Base-by-base conservation (phyloP, 2,329 filamentous ascomycete species). In the Delphinella strobiligena region DNA sequence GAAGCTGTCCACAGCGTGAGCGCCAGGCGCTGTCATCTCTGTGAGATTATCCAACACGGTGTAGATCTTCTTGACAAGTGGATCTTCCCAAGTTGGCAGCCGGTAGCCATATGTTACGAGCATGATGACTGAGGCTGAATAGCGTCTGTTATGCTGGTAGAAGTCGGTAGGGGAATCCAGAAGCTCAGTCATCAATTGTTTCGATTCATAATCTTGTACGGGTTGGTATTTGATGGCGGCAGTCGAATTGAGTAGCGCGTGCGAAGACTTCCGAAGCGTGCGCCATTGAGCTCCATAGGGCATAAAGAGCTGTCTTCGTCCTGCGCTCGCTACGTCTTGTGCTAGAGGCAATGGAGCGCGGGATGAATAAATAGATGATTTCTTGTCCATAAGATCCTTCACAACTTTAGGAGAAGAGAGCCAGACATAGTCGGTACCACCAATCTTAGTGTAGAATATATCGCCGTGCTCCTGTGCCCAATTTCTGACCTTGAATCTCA, bases 131-230 rank as follows among this genome's bases (percentile, higher is more conserved):
- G n/a, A n/a, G n/a, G n/a, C n/a, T n/a, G n/a, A n/a, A n/a, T n/a
- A n/a, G n/a, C n/a, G n/a, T n/a, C n/a, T n/a, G n/a, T n/a, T n/a
- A n/a, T n/a, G n/a, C n/a, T n/a, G n/a, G 4, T 61, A 38, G 33
- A 68, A 68, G 1, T 58, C 42, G 1, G 62, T 46, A 0, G 69
- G 69, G 5, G 53, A 43, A 0, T 65, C 60, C 3, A 74, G 47
- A 14, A 76, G 52, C 5, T 68, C 65, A 33, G 57, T 44, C 15
- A 73, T 54, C 69, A 76, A 69, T 36, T 67, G 63, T 48, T 68
- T 71, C 51, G 67, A 71, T 50, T 76, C 72, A 2, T 75, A 58
- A 35, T 68, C 62, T 46, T 75, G 71, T 45, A 74, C 75, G 2
- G 67, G 62, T 2, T 74, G 61, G 42, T 77, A 78, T 10, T 43